A percentile compares a stretch with the other conserved stretches of the same genome.
phyloP scores from a whole-genome alignment of 495 filamentous ascomycete genomes.

The Staphylotrichum longicolle region DNA sequence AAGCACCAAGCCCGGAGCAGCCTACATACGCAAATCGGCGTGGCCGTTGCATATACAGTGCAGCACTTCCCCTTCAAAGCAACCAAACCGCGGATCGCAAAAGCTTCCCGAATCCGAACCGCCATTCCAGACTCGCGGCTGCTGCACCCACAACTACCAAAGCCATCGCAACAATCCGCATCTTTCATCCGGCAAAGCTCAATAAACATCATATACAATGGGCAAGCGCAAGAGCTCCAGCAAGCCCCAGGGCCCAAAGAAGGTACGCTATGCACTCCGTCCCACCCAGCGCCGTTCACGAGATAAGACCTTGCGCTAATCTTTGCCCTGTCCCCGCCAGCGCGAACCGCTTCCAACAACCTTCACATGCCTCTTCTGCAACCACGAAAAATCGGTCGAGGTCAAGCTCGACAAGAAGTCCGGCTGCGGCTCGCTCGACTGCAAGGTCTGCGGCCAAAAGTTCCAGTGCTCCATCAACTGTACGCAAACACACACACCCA shows the following conservation, averaged over 20 bases:
- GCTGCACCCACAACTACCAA: too few species aligned
- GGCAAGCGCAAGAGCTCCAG: constrained; percentile 91
- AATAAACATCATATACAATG: constrained; percentile 31
- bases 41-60: too few species aligned
- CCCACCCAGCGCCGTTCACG: too few species aligned
- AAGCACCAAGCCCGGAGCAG: too few species aligned
- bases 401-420: constrained; percentile 91
- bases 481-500: constrained; percentile 49
- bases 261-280: constrained; percentile 50
- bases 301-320: neutral
- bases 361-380: constrained; percentile 98
- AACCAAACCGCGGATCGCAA: too few species aligned
- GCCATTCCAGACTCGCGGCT: too few species aligned
- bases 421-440: constrained; percentile 76
- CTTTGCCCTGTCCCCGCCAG: constrained; percentile 42
- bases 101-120: too few species aligned
- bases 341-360: constrained; percentile 80
- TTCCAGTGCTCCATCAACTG: constrained; percentile 93
- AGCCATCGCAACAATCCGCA: too few species aligned
- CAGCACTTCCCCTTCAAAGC: too few species aligned
- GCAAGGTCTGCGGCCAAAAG: constrained; percentile 88
- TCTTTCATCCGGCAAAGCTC: too few species aligned
- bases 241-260: constrained; percentile 79
- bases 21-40: too few species aligned
- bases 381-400: constrained; percentile 86